phyloP scores from a whole-genome alignment of 1,284 basidiomycete genomes.

The Schizophyllum commune region DNA sequence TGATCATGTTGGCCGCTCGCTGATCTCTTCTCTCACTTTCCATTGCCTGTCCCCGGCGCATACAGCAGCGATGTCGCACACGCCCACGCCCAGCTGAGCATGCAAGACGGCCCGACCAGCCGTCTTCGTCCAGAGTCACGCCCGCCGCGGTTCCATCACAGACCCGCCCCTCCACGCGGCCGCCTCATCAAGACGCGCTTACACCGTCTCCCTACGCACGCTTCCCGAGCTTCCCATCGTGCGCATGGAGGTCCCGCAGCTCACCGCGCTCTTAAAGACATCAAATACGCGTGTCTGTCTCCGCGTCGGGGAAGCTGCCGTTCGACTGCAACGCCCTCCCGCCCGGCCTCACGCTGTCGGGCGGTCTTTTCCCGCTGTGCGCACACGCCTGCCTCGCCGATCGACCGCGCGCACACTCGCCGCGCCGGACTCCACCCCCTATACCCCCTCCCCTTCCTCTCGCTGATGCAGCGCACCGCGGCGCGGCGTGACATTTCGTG shows the following conservation, averaged over 20 bases:
- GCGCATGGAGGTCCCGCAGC: slow-evolving; percentile 48
- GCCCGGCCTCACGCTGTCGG: slow-evolving; percentile 35
- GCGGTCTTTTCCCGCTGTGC: slow-evolving; percentile 28
- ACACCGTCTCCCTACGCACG: slow-evolving; percentile 45
- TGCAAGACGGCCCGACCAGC: not conserved
- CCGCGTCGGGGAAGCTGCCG: slow-evolving; percentile 27
- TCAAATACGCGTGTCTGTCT: slow-evolving; percentile 42
- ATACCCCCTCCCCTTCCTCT: too few species aligned
- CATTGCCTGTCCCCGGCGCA: not conserved
- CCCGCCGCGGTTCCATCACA: slow-evolving; percentile 68
- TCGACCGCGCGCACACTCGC: too few species aligned
- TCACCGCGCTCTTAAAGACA: slow-evolving; percentile 43
- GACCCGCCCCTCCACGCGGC: slow-evolving; percentile 66
- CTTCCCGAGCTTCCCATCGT: slow-evolving; percentile 52
- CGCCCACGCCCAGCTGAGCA: not conserved
- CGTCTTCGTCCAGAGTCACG: not conserved
- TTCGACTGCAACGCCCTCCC: slow-evolving; percentile 31
- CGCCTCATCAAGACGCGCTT: slow-evolving; percentile 64
- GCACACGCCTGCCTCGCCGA: too few species aligned
- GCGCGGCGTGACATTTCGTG: too few species aligned
- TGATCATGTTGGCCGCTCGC: not conserved
- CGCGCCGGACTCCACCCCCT: too few species aligned
- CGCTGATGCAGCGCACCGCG: too few species aligned
- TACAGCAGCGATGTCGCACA: not conserved
- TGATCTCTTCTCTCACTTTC: not conserved